Percentiles rank a stretch among this genome's conserved stretches.
These are phyloP conservation scores for Tricholoma hemisulphureum DNA, from an alignment of 768 basidiomycete genomes.

Conservation along the genomic window DNA sequence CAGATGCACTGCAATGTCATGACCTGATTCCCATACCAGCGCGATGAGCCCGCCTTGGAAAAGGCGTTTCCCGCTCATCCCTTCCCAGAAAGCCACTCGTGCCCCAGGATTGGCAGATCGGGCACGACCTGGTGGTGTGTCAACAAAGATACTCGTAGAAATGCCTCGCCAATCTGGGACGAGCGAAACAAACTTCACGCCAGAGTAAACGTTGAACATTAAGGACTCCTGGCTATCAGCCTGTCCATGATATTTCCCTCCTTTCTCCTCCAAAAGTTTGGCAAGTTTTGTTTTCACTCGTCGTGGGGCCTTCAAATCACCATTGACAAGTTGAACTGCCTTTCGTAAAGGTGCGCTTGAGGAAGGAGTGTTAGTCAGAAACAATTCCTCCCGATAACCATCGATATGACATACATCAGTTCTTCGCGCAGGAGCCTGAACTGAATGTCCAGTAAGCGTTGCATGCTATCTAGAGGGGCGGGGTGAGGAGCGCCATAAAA, in stretches of 20 bases:
- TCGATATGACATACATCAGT: slow-evolving; percentile 44
- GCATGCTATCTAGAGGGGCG: slow-evolving; percentile 55
- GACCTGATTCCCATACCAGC: slow-evolving; percentile 45
- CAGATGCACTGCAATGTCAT: slow-evolving; percentile 45
- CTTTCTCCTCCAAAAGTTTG: slow-evolving; percentile 46
- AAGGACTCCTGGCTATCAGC: slow-evolving; percentile 43
- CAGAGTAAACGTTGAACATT: slow-evolving; percentile 64
- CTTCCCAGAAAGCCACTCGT: slow-evolving; percentile 61
- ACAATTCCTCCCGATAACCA: not conserved
- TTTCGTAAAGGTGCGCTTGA: slow-evolving; percentile 51
- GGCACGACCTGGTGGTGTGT: slow-evolving; percentile 57
- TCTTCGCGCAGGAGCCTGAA: slow-evolving; percentile 77
- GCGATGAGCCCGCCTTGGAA: slow-evolving; percentile 63
- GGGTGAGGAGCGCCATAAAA: slow-evolving; percentile 62
- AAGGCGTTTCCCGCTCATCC: slow-evolving; percentile 55
- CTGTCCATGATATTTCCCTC: slow-evolving; percentile 57
- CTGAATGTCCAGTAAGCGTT: slow-evolving; percentile 67
- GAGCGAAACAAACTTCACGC: slow-evolving; percentile 45
- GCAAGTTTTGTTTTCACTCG: slow-evolving; percentile 37
- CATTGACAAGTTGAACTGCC: slow-evolving; percentile 47
- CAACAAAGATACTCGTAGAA: slow-evolving; percentile 43
- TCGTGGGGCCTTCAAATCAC: slow-evolving; percentile 37
- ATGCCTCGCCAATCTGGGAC: slow-evolving; percentile 53
- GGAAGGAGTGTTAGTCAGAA: not conserved
- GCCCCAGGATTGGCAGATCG: slow-evolving; percentile 35